phyloP scores from a whole-genome alignment of 345 rosid species.

The Populus deltoides region DNA sequence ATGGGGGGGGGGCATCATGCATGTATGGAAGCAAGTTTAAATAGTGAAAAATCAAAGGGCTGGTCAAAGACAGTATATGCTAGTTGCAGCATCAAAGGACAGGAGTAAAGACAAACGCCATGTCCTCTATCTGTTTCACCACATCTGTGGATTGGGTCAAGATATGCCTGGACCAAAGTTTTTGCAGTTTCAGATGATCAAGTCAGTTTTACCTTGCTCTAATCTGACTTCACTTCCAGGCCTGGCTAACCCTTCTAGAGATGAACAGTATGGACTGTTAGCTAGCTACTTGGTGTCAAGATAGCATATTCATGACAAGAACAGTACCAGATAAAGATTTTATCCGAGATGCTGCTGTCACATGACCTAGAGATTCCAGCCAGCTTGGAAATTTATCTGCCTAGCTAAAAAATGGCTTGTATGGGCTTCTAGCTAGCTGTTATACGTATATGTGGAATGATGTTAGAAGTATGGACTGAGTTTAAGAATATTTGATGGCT shows the following conservation, averaged over 20 bases:
- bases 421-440: background rate
- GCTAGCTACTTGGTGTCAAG: background rate
- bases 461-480: background rate
- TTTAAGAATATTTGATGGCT: background rate
- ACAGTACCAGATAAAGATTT: background rate
- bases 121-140: background rate
- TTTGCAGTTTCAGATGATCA: background rate
- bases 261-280: background rate
- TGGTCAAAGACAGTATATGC: conserved; percentile 29
- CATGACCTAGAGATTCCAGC: background rate
- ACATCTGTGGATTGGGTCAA: background rate
- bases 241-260: background rate
- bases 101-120: conserved; percentile 10
- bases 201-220: background rate
- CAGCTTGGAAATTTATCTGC: background rate
- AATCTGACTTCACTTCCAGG: background rate
- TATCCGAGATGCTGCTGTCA: background rate
- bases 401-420: background rate
- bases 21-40: background rate
- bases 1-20: too few species aligned
- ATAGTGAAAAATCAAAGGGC: conserved; percentile 14
- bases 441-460: background rate
- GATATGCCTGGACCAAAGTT: background rate
- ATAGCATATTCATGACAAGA: background rate
- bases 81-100: conserved; percentile 12